phyloP scores from a whole-genome alignment of 176 grass and related monocot species.

The Phragmites australis region DNA sequence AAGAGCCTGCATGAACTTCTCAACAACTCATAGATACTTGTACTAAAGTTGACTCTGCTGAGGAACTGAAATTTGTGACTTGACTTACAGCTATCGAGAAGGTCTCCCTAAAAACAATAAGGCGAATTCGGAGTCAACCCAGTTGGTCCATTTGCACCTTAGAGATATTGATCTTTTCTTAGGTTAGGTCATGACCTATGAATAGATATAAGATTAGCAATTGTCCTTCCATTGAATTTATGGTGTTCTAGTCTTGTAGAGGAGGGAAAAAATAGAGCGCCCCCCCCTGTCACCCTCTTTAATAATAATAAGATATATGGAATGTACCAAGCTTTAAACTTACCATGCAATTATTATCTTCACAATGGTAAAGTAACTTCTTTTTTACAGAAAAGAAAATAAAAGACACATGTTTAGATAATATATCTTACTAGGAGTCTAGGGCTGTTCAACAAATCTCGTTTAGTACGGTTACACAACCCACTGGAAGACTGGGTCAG shows the following conservation, averaged over 20 bases:
- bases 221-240: not conserved
- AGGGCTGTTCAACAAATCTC: constrained; percentile 36
- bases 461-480: constrained; percentile 23
- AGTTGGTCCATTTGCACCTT: constrained; percentile 23
- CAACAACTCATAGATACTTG: constrained; percentile 41
- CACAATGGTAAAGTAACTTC: constrained; percentile 18
- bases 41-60: not conserved
- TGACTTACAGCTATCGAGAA: constrained; percentile 26
- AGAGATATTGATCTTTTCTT: constrained; percentile 43
- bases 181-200: constrained; percentile 33
- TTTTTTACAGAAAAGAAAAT: not conserved
- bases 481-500: constrained; percentile 15
- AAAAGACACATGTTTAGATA: not conserved
- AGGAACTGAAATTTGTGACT: constrained; percentile 9
- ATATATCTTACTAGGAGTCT: not conserved
- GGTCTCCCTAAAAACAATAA: constrained; percentile 26
- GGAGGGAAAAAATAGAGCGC: not conserved
- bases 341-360: not conserved
- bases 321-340: no score
- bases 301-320: no score
- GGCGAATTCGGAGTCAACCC: constrained; percentile 15
- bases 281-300: no score
- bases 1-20: not conserved
- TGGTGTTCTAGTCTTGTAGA: no score
- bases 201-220: constrained; percentile 16